These are phyloP conservation scores for Allomyces arbusculus DNA, from an alignment of 192 early-diverging fungal genomes.

Conservation along the genomic window DNA sequence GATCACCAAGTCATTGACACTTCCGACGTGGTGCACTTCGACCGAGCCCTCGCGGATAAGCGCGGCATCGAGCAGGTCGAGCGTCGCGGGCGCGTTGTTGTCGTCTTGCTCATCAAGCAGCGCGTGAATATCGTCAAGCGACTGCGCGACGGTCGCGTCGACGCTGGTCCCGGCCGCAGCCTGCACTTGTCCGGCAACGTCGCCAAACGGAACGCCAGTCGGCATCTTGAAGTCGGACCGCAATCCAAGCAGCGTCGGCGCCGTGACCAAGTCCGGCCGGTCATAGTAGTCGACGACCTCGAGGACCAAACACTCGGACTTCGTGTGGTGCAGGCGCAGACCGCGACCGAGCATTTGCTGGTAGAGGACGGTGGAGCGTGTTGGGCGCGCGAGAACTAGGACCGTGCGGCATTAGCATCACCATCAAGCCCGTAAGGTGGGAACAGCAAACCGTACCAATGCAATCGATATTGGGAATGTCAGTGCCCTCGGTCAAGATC, in stretches of 20 bases:
- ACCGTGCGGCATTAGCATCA: not conserved
- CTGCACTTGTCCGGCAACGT: conserved; percentile 1
- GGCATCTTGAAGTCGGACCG: conserved; percentile 25
- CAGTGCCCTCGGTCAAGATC: conserved; percentile 60
- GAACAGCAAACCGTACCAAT: conserved; percentile 11
- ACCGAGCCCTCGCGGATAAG: not conserved
- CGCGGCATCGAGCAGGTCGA: not conserved
- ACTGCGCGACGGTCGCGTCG: not conserved
- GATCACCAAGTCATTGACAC: too few species aligned
- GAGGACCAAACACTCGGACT: conserved; percentile 57
- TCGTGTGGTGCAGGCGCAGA: conserved; percentile 39
- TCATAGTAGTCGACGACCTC: conserved; percentile 69
- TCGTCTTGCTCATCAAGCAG: not conserved
- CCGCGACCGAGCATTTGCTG: conserved; percentile 94
- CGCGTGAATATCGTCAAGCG: not conserved
- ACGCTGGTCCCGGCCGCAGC: not conserved
- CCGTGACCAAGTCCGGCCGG: conserved; percentile 27
- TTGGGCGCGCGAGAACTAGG: conserved; percentile 58
- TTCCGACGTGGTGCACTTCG: not conserved
- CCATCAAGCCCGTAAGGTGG: not conserved
- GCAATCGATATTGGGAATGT: conserved; percentile 77
- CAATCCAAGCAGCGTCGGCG: conserved; percentile 67
- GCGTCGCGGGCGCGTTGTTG: not conserved
- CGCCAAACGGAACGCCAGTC: not conserved
- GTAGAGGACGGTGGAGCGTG: conserved; percentile 60